phyloP scores from a whole-genome alignment of 192 early-diverging fungal species.

The Entomortierella beljakovae region DNA sequence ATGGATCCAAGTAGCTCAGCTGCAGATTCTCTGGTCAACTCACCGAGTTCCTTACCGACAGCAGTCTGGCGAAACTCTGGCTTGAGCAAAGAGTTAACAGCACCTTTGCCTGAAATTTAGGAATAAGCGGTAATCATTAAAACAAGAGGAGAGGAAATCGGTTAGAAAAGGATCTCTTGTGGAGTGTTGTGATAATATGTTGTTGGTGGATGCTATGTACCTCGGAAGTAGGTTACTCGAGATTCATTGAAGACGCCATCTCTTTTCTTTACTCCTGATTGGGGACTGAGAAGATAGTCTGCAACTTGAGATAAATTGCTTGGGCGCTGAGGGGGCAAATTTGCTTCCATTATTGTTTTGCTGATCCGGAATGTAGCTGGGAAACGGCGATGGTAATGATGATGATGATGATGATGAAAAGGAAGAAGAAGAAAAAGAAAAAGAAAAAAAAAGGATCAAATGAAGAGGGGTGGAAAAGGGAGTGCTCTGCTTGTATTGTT shows the following conservation, averaged over 20 bases:
- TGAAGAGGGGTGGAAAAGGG: background rate
- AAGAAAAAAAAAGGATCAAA: background rate
- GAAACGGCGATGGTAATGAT: background rate
- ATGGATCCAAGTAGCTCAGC: conserved; percentile 74
- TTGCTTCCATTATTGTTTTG: conserved; percentile 24
- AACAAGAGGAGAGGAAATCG: background rate
- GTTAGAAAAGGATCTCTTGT: background rate
- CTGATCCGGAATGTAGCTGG: background rate
- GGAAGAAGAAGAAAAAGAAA: background rate
- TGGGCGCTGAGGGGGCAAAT: conserved; percentile 55
- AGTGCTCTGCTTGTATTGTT: background rate
- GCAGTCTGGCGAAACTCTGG: conserved; percentile 66
- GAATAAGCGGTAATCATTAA: background rate
- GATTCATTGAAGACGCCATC: conserved; percentile 91
- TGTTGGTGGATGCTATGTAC: conserved; percentile 47
- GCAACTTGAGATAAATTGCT: conserved; percentile 76
- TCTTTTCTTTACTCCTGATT: conserved; percentile 81
- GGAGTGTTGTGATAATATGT: background rate
- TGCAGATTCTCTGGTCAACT: conserved; percentile 56
- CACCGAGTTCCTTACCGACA: conserved; percentile 64
- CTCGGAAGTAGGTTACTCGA: conserved; percentile 94
- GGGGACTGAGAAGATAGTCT: conserved; percentile 78
- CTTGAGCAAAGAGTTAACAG: conserved; percentile 73
- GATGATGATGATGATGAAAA: background rate
- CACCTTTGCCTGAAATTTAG: conserved; percentile 67